Base-by-base conservation (phyloP, 1,139 yeast species). In the Yamadazyma diospyri region DNA sequence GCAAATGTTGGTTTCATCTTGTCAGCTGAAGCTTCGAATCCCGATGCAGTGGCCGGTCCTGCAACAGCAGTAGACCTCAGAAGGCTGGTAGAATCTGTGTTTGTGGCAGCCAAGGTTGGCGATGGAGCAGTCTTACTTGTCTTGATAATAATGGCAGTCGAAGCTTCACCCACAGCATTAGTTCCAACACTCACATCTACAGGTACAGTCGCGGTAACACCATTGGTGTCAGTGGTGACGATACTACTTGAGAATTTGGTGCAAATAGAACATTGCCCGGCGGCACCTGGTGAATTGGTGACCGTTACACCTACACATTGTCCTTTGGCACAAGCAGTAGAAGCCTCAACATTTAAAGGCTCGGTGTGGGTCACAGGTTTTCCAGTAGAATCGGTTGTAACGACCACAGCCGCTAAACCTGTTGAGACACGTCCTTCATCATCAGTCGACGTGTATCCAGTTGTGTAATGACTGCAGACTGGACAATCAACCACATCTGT, bases 231-330 rank as follows among this genome's bases (percentile, higher is more conserved):
- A 10, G 28, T 27, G n/a, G 35, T 29, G 3, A 24, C 29, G 4
- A 33, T 16, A 13, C 20, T 8, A 6, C 21, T 29, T 6, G 17
- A 16, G 17, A 27, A 35, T 19, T 28, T 13, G 8, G 26, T 31
- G 23, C 37, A 34, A 5, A 23, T 23, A 14, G 12, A 16, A 25
- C 36, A 33, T 19, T 18, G 22, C 4, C 4, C 51, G 36, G 58
- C 47, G 36, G 51, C 54, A 36, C 73, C 74, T 40, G 76, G 10
- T 5, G 7, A 16, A 13, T 25, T 10, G 28, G 29, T 18, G 6
- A 14, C 21, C 8, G 29, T 17, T 6, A 27, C 29, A 9, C 4
- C 21, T 7, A 17, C 29, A 11, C 27, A 25, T n/a, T 9, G 15
- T 6, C 27, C 27, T 16, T 15, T 25, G 23, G 18, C 22, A 26